Percentiles rank a stretch among this genome's conserved stretches.
Evolutionary conservation across 2,329 filamentous ascomycete species (phyloP).

Genomic region (Claviceps quebecensis): DNA sequence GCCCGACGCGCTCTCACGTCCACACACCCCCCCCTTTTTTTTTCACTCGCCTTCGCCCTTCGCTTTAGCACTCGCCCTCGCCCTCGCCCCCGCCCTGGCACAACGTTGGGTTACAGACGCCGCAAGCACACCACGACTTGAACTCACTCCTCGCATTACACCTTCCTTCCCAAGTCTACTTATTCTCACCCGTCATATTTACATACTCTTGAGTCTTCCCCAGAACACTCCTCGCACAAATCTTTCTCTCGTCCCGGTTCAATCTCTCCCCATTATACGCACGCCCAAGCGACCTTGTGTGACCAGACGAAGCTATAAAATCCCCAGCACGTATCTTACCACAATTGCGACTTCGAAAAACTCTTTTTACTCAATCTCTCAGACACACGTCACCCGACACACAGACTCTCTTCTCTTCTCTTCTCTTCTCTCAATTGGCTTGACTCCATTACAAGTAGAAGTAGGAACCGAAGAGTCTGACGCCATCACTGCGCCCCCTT

Average conservation of each 20-base stretch:
- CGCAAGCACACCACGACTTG: not conserved
- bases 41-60: not conserved
- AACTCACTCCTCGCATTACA: conserved; percentile 6
- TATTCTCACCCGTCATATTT: conserved; percentile 7
- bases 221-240: conserved; percentile 1
- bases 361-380: not conserved
- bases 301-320: not conserved
- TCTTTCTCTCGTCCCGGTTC: not conserved
- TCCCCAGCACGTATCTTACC: not conserved
- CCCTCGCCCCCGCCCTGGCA: not conserved
- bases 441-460: no score
- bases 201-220: conserved; percentile 5
- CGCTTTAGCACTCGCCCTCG: not conserved
- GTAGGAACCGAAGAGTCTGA: no score
- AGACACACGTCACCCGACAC: not conserved
- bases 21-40: not conserved
- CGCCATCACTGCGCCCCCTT: no score
- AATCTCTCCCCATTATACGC: not conserved
- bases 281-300: conserved; percentile 1
- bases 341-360: not conserved
- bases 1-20: not conserved
- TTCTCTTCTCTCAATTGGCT: no score
- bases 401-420: no score
- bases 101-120: not conserved
- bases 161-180: conserved; percentile 3